Base-by-base conservation (phyloP, 2,329 filamentous ascomycete genomes). In the Metarhizium robertsii region DNA sequence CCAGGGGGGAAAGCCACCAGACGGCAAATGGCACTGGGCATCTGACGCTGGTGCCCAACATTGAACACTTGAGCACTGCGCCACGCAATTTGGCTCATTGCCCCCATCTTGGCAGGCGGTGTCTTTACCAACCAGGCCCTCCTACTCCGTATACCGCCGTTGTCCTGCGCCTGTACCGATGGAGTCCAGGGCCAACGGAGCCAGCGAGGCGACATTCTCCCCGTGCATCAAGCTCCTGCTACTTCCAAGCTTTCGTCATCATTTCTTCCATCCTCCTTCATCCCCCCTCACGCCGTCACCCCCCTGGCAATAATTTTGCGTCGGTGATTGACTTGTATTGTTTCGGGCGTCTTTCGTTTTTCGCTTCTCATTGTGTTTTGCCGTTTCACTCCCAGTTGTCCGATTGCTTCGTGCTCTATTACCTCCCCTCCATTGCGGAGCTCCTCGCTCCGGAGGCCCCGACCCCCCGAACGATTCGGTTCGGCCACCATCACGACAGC, bases 181-280 rank as follows among this genome's bases (percentile, higher is more conserved):
- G 34, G 34, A 36, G 13, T 36, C 34, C 34, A 36, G 25, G 25
- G 25, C 25, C 25, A 4, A 25, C 25, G 25, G 25, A 40, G 38
- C 38, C 38, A 40, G 38, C 10, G 38, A 34, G 32, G 6, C 32
- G 32, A 8, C 2, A 34, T 11, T 34, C 32, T 34, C 32, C 32
- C 10, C 32, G 38, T 40, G 36, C 14, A 40, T 40, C 13, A 36
- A 36, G 34, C 34, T 13, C 13, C 13, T 40, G 38, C 38, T 46
- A 29, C 42, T 47, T 30, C 43, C 42, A 49, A 50, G 51, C 50
- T 56, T 57, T 55, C 56, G 30, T 53, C 59, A 60, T 56, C 54
- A 52, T 52, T 57, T 50, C 42, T 57, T 50, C 51, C 53, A 52
- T 55, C 58, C 49, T 50, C 53, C 57, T 54, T 52, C 53, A 53